These are phyloP conservation scores for Sanghuangporus baumii DNA, from an alignment of 1,284 basidiomycete genomes.

Conservation along the genomic window DNA sequence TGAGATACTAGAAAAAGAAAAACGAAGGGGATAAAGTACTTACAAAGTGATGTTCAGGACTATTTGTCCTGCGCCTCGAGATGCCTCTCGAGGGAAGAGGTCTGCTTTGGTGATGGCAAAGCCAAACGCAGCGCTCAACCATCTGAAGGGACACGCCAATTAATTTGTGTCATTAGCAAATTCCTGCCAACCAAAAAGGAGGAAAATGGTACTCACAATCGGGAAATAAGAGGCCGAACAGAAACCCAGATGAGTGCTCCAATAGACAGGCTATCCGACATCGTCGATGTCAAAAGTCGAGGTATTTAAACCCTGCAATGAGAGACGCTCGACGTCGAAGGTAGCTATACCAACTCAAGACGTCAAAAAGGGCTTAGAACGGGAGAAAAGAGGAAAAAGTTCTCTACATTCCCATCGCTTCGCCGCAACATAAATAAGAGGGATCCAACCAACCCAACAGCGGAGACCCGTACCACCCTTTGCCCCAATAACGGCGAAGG, in stretches of 20 bases:
- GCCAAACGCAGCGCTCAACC: slow-evolving; percentile 37
- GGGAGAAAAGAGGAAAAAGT: background rate
- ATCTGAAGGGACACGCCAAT: background rate
- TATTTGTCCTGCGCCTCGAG: slow-evolving; percentile 54
- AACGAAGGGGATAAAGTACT: background rate
- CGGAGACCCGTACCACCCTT: background rate
- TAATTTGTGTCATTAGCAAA: background rate
- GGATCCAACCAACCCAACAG: background rate
- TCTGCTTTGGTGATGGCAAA: slow-evolving; percentile 56
- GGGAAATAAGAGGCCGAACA: slow-evolving; percentile 45
- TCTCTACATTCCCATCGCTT: background rate
- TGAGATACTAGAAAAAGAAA: background rate
- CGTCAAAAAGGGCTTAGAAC: background rate
- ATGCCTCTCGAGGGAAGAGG: slow-evolving; percentile 53
- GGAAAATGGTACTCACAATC: slow-evolving; percentile 39
- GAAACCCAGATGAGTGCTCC: slow-evolving; percentile 53
- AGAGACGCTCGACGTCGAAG: background rate
- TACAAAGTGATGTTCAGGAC: slow-evolving; percentile 36
- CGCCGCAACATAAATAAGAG: background rate
- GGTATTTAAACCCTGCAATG: background rate
- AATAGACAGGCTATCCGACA: slow-evolving; percentile 25
- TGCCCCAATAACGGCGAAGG: background rate
- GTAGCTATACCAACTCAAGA: background rate
- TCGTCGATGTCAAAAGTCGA: slow-evolving; percentile 19
- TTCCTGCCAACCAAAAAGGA: background rate